A percentile compares a stretch with the other conserved stretches of the same genome.
These are phyloP conservation scores for Anthoceros angustus DNA, from an alignment of 225 moss, liverwort and hornwort genomes.

Conservation along the genomic window DNA sequence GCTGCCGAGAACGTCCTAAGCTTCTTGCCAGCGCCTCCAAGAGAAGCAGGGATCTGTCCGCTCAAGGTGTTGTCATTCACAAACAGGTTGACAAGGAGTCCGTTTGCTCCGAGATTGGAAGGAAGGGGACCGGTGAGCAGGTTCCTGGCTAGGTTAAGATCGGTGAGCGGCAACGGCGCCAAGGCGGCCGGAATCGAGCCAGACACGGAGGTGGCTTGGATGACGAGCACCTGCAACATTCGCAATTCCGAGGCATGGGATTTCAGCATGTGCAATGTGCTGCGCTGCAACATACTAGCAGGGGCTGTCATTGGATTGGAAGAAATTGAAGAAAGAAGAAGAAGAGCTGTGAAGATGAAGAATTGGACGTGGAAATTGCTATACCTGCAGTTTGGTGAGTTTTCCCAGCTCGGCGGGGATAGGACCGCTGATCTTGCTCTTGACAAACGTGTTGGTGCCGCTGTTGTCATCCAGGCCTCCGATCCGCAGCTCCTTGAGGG, in stretches of 20 bases:
- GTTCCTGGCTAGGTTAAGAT: slow-evolving; percentile 11
- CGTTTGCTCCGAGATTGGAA: slow-evolving; percentile 3
- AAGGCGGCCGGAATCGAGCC: slow-evolving; percentile 12
- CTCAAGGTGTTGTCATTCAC: slow-evolving; percentile 9
- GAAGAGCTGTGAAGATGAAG: not conserved
- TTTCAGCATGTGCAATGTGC: not conserved
- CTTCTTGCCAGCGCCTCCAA: not conserved
- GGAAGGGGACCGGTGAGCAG: slow-evolving; percentile 10
- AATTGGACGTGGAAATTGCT: not conserved
- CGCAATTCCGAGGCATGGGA: not conserved
- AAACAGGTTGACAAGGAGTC: slow-evolving; percentile 1
- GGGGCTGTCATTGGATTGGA: not conserved
- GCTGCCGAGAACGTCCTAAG: not conserved
- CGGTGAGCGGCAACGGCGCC: slow-evolving; percentile 12
- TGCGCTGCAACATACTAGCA: not conserved
- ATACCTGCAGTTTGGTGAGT: slow-evolving; percentile 5
- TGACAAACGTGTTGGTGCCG: not conserved
- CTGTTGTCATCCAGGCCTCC: not conserved
- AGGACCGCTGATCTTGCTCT: not conserved
- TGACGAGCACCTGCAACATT: slow-evolving; percentile 3
- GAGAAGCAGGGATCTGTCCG: not conserved
- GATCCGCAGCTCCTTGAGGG: not conserved
- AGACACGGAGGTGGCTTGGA: slow-evolving; percentile 6
- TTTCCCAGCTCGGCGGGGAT: slow-evolving; percentile 11
- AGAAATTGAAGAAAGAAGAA: too few relatives aligned